phyloP scores from a whole-genome alignment of 2,329 filamentous ascomycete species.

The Colletotrichum horii region DNA sequence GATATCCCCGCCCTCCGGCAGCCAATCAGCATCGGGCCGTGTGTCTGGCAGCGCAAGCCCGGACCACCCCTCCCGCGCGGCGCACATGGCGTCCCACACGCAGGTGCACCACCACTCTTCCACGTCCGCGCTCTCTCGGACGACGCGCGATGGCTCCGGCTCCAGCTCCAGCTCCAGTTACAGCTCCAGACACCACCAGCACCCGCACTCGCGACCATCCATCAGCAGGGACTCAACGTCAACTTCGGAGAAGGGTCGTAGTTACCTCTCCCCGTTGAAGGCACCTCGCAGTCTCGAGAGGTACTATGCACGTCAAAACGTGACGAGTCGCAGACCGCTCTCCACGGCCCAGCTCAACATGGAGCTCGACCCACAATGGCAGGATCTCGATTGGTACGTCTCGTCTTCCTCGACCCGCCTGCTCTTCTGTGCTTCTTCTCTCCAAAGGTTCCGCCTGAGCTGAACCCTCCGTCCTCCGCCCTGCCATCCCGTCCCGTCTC shows the following conservation, averaged over 20 bases:
- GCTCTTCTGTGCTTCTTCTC: not conserved
- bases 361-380: conserved; percentile 70
- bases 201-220: not conserved
- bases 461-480: not conserved
- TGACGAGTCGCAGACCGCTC: conserved; percentile 30
- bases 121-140: not conserved
- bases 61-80: conserved; percentile 1
- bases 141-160: conserved; percentile 3
- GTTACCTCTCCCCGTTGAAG: conserved; percentile 24
- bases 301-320: conserved; percentile 28
- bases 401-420: not conserved
- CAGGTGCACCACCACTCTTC: not conserved
- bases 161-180: not conserved
- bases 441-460: not conserved
- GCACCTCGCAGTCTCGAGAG: conserved; percentile 21
- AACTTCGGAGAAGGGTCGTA: conserved; percentile 13
- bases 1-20: not conserved
- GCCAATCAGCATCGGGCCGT: conserved; percentile 1
- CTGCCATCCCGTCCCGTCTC: not conserved
- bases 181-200: not conserved
- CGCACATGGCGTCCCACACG: conserved; percentile 14
- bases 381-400: conserved; percentile 76
- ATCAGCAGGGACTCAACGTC: conserved; percentile 1
- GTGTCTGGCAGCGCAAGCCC: not conserved
- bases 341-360: conserved; percentile 42